phyloP scores from a whole-genome alignment of 371 early-diverging fungal genomes.

The Caulochytrium protostelioides region DNA sequence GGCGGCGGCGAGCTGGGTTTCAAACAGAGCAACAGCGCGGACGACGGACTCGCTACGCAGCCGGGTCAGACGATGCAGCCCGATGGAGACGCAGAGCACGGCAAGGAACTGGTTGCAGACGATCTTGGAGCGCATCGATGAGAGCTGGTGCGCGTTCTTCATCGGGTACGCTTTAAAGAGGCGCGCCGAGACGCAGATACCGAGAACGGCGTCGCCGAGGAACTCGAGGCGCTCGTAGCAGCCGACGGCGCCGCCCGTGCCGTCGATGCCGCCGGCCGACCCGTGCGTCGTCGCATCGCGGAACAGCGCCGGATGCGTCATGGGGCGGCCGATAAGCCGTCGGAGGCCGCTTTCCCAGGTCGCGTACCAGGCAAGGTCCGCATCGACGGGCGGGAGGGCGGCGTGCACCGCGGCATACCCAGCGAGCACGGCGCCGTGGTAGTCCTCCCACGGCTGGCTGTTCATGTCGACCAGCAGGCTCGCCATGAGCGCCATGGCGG shows the following conservation, averaged over 20 bases:
- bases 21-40: too few species aligned
- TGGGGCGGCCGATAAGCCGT: slow-evolving; percentile 38
- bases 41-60: slow-evolving; percentile 1
- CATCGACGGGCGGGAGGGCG: too few species aligned
- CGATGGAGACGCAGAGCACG: slow-evolving; percentile 36
- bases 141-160: slow-evolving; percentile 43
- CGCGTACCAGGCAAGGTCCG: too few species aligned
- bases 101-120: slow-evolving; percentile 69
- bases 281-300: slow-evolving; percentile 75
- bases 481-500: slow-evolving; percentile 31
- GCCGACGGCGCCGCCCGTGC: slow-evolving; percentile 10
- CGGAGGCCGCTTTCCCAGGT: too few species aligned
- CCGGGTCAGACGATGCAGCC: slow-evolving; percentile 16
- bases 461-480: slow-evolving; percentile 7
- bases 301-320: slow-evolving; percentile 36
- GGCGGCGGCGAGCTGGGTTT: slow-evolving; percentile 1
- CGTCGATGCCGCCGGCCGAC: slow-evolving; percentile 26
- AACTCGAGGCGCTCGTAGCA: slow-evolving; percentile 87
- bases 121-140: slow-evolving; percentile 56
- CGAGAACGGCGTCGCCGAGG: slow-evolving; percentile 80
- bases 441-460: background rate
- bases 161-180: slow-evolving; percentile 35
- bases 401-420: slow-evolving; percentile 6
- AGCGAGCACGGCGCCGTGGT: background rate
- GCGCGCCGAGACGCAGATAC: slow-evolving; percentile 50